These are phyloP conservation scores for Stropharia rugosoannulata DNA, from an alignment of 768 basidiomycete species.

Conservation along the genomic window DNA sequence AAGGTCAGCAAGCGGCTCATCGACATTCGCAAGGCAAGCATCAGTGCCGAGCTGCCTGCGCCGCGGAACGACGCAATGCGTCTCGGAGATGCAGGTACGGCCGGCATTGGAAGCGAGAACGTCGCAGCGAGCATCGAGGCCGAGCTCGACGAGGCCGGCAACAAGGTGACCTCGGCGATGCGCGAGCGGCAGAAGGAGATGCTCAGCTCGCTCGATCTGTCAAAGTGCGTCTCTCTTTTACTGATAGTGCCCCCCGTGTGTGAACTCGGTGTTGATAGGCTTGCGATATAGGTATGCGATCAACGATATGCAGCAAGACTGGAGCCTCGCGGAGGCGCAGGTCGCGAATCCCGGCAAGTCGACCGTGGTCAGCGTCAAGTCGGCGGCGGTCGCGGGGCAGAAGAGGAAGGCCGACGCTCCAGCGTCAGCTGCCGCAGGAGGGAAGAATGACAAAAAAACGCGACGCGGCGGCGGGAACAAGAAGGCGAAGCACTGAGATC, in stretches of 20 bases:
- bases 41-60: slow-evolving; percentile 62
- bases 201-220: slow-evolving; percentile 85
- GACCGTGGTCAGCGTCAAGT: slow-evolving; percentile 78
- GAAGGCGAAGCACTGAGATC: slow-evolving; percentile 39
- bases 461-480: slow-evolving; percentile 45
- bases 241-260: slow-evolving; percentile 9
- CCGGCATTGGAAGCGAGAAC: slow-evolving; percentile 24
- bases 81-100: neutral
- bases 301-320: slow-evolving; percentile 66
- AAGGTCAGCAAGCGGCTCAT: slow-evolving; percentile 77
- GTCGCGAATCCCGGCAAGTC: slow-evolving; percentile 55
- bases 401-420: slow-evolving; percentile 56
- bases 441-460: slow-evolving; percentile 43
- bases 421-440: slow-evolving; percentile 20
- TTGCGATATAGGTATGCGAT: slow-evolving; percentile 63
- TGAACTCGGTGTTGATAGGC: slow-evolving; percentile 4
- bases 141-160: slow-evolving; percentile 78
- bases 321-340: slow-evolving; percentile 74
- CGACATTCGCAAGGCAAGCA: slow-evolving; percentile 77
- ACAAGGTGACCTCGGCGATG: slow-evolving; percentile 64
- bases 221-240: slow-evolving; percentile 60
- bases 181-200: slow-evolving; percentile 82
- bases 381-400: slow-evolving; percentile 35
- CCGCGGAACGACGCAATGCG: slow-evolving; percentile 13
- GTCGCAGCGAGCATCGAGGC: slow-evolving; percentile 51